Evolutionary conservation across 116 monocot genomes (phyloP), one percentile per base, ranked within the genome.

Genomic region (Iris pallida): DNA sequence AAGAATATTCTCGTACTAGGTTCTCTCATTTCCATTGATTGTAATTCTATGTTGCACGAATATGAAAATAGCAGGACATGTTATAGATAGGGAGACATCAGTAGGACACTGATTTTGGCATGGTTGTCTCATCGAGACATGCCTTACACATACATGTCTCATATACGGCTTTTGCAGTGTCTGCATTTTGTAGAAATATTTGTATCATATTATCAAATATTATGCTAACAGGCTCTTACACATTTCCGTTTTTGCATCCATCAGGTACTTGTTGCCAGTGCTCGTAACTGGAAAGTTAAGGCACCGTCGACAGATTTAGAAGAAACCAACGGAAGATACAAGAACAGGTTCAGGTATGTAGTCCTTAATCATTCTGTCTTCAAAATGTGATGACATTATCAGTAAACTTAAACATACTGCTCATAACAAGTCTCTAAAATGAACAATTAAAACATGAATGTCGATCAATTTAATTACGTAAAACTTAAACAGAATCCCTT

Each of bases 341-440:
- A n/a, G 11, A 42, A 19, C 12, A 66, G 61, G 51, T 80, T 70
- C 72, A 71, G 77, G 77, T 43, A 68, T 47, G 53, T 46, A 8
- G 42, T 14, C 16, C 10, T 16, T 7, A 41, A 6, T 16, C 42
- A 18, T 14, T 6, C 55, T 66, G 14, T 13, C 51, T 60, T 10
- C 4, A 5, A 19, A 6, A 3, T 42, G 4, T 42, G 9, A 14
- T 42, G 5, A 5, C 11, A 43, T 14, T 41, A 5, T 14, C 30
- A 30, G 30, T 30, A 6, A 14, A 14, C 20, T 42, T 41, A 41
- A 4, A 42, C 42, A 13, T 41, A 42, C 8, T 43, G 11, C 30
- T 30, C 30, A 30, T 30, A 30, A 30, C 30, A 30, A 30, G 30
- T 30, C 30, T 30, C 30, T 30, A 30, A 30, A 30, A 30, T 30